A percentile compares a stretch with the other conserved stretches of the same genome.
phyloP scores from a whole-genome alignment of 2,329 filamentous ascomycete genomes.

The Ceratocystis harringtonii region DNA sequence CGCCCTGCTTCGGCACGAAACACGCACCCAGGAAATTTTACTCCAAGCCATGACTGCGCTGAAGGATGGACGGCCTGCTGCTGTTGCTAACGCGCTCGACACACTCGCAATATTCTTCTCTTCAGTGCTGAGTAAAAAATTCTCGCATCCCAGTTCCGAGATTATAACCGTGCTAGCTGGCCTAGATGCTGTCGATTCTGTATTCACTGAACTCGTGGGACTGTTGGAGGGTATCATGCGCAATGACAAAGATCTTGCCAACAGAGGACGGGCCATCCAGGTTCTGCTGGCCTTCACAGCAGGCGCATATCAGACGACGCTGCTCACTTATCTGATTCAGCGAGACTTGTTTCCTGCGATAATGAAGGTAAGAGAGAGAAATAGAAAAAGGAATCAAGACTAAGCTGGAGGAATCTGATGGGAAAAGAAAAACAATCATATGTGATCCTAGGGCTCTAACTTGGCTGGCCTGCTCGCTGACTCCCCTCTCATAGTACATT shows the following conservation, averaged over 20 bases:
- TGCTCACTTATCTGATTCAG: conserved; percentile 90
- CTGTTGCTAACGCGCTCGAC: conserved; percentile 23
- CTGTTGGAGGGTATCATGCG: conserved; percentile 71
- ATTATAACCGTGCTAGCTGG: conserved; percentile 79
- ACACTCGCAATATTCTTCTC: conserved; percentile 81
- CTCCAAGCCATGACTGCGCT: conserved; percentile 44
- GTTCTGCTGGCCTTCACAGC: conserved; percentile 72
- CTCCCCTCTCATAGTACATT: conserved; percentile 43
- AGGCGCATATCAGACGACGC: conserved; percentile 87
- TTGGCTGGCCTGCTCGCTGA: too few relatives aligned
- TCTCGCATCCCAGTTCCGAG: conserved; percentile 88
- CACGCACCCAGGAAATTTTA: conserved; percentile 68
- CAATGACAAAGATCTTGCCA: conserved; percentile 37
- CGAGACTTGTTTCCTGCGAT: conserved; percentile 84
- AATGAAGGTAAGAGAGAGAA: conserved; percentile 57
- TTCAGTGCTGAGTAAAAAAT: conserved; percentile 71
- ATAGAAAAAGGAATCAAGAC: too few relatives aligned
- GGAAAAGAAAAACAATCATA: background rate
- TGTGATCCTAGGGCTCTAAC: too few relatives aligned
- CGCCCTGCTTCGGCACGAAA: conserved; percentile 61
- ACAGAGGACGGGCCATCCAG: conserved; percentile 51
- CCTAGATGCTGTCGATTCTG: conserved; percentile 69
- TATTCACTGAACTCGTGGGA: conserved; percentile 79
- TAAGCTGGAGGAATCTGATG: too few relatives aligned
- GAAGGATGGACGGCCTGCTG: background rate